phyloP scores from a whole-genome alignment of 306 rosid genomes.

The Herpetospermum pedunculosum region DNA sequence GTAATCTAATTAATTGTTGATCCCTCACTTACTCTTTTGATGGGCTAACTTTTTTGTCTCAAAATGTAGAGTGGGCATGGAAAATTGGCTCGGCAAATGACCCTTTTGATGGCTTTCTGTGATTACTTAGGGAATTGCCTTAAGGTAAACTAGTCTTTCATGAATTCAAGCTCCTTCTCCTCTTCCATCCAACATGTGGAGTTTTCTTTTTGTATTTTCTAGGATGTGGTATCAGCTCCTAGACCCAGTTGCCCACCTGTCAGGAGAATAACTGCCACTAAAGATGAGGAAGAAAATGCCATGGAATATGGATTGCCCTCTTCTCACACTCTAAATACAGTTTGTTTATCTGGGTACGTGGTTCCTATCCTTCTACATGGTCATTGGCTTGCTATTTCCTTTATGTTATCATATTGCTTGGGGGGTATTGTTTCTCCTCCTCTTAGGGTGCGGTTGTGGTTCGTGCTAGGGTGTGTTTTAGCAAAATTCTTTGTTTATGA shows the following conservation, averaged over 20 bases:
- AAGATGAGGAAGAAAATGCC: conserved; percentile 88
- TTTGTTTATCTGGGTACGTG: conserved; percentile 87
- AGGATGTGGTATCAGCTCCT: conserved; percentile 95
- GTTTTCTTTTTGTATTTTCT: background rate
- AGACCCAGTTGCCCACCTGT: conserved; percentile 90
- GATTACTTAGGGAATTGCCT: conserved; percentile 77
- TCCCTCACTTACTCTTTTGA: background rate
- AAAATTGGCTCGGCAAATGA: conserved; percentile 92
- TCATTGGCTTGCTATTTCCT: conserved; percentile 1
- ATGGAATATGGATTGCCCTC: conserved; percentile 96
- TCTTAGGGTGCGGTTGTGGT: background rate
- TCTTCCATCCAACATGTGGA: background rate
- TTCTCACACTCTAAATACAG: conserved; percentile 91
- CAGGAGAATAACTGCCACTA: conserved; percentile 75
- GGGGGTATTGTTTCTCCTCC: background rate
- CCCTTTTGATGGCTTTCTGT: conserved; percentile 87
- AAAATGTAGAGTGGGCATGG: conserved; percentile 84
- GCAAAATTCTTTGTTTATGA: background rate
- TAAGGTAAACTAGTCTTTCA: conserved; percentile 36
- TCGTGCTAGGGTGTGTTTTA: background rate
- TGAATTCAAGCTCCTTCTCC: conserved; percentile 3
- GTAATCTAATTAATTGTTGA: background rate
- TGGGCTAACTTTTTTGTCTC: background rate
- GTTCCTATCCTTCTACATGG: background rate
- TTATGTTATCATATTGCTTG: background rate